Percentiles rank a stretch among this genome's conserved stretches.
These are phyloP conservation scores for Plasmodium vivax DNA, from an alignment of 169 alveolate genomes.

Conservation along the genomic window DNA sequence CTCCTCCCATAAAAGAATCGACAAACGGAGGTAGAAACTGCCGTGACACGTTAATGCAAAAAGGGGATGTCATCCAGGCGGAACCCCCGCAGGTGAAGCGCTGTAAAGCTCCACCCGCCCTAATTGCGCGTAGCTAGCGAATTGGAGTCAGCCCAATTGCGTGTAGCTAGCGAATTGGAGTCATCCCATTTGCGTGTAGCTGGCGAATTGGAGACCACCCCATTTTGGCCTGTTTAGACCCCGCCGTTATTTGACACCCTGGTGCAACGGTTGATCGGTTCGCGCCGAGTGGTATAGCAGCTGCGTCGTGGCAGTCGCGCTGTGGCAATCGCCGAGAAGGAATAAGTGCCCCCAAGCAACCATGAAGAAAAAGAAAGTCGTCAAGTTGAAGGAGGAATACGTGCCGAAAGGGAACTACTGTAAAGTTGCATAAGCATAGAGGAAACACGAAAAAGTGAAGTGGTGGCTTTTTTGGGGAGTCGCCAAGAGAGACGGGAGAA, in stretches of 20 bases:
- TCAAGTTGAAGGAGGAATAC: conserved; percentile 58
- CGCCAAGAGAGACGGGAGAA: neutral
- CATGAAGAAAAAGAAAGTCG: conserved; percentile 67
- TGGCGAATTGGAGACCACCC: neutral
- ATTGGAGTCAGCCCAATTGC: neutral
- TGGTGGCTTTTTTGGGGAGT: neutral
- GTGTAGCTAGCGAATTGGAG: neutral
- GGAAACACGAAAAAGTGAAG: neutral
- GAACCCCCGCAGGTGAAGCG: neutral
- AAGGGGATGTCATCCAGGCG: neutral
- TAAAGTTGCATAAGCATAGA: neutral
- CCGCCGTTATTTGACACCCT: neutral
- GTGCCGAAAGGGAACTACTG: conserved; percentile 54
- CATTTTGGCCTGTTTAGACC: neutral
- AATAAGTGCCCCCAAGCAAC: neutral
- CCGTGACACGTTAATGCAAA: neutral
- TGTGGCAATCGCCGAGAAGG: neutral
- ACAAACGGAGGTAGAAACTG: neutral
- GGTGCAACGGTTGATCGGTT: neutral
- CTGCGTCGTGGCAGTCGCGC: neutral
- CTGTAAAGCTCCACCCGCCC: neutral
- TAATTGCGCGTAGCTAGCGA: neutral
- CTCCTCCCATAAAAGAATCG: neutral
- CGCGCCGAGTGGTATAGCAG: neutral
- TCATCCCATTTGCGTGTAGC: neutral